A percentile compares a stretch with the other conserved stretches of the same genome.
Conservation (phyloP, 768 basidiomycete species). For the Russula abietina region DNA sequence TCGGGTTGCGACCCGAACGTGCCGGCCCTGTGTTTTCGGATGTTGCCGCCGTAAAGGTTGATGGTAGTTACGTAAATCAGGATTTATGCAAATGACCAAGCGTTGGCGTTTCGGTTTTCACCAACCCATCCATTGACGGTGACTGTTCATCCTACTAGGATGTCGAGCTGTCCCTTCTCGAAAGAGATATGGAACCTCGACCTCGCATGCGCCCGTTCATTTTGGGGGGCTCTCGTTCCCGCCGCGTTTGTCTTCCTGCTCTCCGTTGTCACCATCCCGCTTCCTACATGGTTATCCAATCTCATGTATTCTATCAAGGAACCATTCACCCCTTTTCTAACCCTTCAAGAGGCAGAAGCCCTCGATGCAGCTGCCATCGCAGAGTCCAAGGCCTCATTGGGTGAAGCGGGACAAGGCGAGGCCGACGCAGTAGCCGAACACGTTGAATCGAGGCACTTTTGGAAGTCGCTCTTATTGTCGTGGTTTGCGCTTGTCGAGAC, state of each 20-base stretch:
- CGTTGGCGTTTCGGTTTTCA: no score
- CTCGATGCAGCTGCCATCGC: slow-evolving; percentile 6
- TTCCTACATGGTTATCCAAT: slow-evolving; percentile 24
- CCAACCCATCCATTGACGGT: background rate
- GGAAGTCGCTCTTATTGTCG: slow-evolving; percentile 55
- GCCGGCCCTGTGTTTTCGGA: no score
- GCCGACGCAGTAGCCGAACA: slow-evolving; percentile 22
- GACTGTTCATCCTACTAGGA: slow-evolving; percentile 7
- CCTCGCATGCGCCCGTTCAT: slow-evolving; percentile 42
- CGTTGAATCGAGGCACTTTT: slow-evolving; percentile 37
- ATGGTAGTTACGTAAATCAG: background rate
- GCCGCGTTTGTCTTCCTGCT: slow-evolving; percentile 42
- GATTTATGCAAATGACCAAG: background rate
- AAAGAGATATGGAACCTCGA: slow-evolving; percentile 33
- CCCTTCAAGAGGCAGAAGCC: slow-evolving; percentile 32
- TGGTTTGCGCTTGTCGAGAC: slow-evolving; percentile 51
- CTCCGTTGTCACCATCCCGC: slow-evolving; percentile 31
- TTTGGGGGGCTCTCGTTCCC: slow-evolving; percentile 48
- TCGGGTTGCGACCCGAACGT: background rate
- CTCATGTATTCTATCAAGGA: slow-evolving; percentile 25
- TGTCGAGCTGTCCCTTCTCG: slow-evolving; percentile 13
- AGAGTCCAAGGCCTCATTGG: background rate
- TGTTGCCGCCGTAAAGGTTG: background rate
- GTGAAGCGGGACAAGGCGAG: background rate
- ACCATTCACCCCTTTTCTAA: slow-evolving; percentile 39